These are phyloP conservation scores for Paecilomyces dactylethromorphus DNA, from an alignment of 2,329 filamentous ascomycete genomes.

Conservation along the genomic window DNA sequence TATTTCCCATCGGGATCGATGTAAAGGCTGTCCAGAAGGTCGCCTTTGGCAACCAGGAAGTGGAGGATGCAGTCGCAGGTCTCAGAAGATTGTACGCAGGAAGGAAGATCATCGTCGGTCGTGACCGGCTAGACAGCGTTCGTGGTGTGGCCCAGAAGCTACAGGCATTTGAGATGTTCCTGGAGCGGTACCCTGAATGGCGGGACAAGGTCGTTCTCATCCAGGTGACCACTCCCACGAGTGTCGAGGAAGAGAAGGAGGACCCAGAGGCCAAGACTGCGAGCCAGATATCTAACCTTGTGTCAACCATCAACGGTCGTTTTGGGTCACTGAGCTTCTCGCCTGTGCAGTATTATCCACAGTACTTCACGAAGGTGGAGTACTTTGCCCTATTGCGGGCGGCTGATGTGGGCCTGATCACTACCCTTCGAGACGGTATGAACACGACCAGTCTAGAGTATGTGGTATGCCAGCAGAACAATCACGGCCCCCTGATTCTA, in stretches of 20 bases:
- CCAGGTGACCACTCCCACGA: constrained; percentile 86
- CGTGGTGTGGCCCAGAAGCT: constrained; percentile 93
- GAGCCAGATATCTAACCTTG: constrained; percentile 82
- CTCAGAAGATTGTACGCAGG: constrained; percentile 74
- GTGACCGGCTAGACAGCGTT: constrained; percentile 88
- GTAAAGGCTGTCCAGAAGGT: constrained; percentile 68
- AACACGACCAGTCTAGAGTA: constrained; percentile 96
- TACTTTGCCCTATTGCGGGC: constrained; percentile 91
- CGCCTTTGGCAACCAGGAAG: constrained; percentile 65
- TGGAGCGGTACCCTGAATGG: constrained; percentile 88
- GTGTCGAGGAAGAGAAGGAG: constrained; percentile 70
- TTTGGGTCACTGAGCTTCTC: constrained; percentile 85
- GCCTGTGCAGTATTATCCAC: constrained; percentile 89
- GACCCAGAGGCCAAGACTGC: constrained; percentile 73
- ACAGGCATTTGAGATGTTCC: constrained; percentile 86
- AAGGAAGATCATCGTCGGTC: constrained; percentile 90
- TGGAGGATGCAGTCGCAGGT: constrained; percentile 63
- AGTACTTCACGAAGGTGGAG: constrained; percentile 82
- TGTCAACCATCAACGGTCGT: constrained; percentile 83
- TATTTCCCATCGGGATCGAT: constrained; percentile 93
- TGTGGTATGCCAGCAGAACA: constrained; percentile 82
- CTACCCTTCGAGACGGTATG: constrained; percentile 94
- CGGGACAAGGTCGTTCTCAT: constrained; percentile 86
- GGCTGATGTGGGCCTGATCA: constrained; percentile 88
- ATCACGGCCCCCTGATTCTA: constrained; percentile 80